Evolutionary conservation across 2,329 filamentous ascomycete species (phyloP), one percentile per base, ranked within the genome.

Genomic region (Penicillium polonicum): DNA sequence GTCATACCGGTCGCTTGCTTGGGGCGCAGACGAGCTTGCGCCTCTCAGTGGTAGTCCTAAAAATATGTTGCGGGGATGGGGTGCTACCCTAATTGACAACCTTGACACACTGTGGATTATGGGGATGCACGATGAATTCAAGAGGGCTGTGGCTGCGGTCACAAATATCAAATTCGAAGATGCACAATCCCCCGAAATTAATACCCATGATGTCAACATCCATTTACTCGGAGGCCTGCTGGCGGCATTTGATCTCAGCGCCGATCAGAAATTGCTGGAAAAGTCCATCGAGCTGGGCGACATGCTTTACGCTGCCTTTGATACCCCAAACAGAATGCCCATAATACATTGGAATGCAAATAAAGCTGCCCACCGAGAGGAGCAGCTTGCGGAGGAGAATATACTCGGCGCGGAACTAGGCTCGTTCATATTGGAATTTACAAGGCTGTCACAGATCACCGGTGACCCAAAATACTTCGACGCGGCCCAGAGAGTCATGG

Each of bases 321-420:
- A 94, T 73, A 96, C 92, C 0, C 91, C 91, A 0, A 96, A 97
- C 72, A 85, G 90, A 65, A 93, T 96, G 89, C 92, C 92, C 3
- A 76, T 91, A 8, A 82, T 90, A 10, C 60, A 72, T 7, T 77
- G 74, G 73, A 62, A 73, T 43, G 66, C 65, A 29, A 60, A 67
- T 23, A 62, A 60, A 23, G 69, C 66, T 13, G 62, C 55, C 17
- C 55, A 58, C 5, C 63, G 60, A 4, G 60, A 62, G n/a, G 48
- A 57, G 25, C 72, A 73, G 57, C 50, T 65, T 9, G 66, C 72
- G 1, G 64, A 65, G 15, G 65, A 69, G 7, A 27, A 15, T 15
- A 64, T 61, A 4, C 62, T 72, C 3, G 45, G 72, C 3, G 72
- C 75, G 1, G 76, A 78, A 52, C 55, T 78, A 1, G 74, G 74